These are phyloP conservation scores for Tetraselmis striata DNA, from an alignment of 139 green algal species.

Conservation along the genomic window DNA sequence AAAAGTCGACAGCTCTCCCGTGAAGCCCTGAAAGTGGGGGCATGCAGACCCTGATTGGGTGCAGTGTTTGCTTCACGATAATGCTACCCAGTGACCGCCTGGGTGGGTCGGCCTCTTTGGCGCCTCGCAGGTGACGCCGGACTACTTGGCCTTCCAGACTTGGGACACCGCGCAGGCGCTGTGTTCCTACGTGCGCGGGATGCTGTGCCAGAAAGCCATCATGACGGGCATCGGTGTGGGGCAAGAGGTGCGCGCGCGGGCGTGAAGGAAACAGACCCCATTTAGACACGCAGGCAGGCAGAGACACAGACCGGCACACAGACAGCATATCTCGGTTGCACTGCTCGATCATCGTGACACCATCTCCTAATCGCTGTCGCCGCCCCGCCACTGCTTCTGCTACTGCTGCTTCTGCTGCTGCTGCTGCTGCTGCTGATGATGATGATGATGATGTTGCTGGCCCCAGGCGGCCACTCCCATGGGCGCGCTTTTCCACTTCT, in stretches of 20 bases:
- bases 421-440: no score
- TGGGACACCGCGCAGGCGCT: slow-evolving; percentile 63
- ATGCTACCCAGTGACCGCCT: neutral
- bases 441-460: neutral
- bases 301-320: no score
- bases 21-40: neutral
- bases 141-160: slow-evolving; percentile 21
- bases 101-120: neutral
- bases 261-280: no score
- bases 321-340: no score
- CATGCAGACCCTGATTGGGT: neutral
- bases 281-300: no score
- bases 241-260: slow-evolving; percentile 17
- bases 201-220: slow-evolving; percentile 59
- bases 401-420: no score
- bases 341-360: no score
- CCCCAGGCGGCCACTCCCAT: slow-evolving; percentile 53
- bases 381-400: no score
- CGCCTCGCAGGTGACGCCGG: neutral
- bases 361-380: no score
- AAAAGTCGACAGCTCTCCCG: neutral
- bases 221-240: slow-evolving; percentile 66
- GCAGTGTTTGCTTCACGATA: neutral
- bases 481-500: slow-evolving; percentile 55
- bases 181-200: slow-evolving; percentile 64